Conservation (phyloP, 768 basidiomycete genomes). For the Agrocybe praecox region DNA sequence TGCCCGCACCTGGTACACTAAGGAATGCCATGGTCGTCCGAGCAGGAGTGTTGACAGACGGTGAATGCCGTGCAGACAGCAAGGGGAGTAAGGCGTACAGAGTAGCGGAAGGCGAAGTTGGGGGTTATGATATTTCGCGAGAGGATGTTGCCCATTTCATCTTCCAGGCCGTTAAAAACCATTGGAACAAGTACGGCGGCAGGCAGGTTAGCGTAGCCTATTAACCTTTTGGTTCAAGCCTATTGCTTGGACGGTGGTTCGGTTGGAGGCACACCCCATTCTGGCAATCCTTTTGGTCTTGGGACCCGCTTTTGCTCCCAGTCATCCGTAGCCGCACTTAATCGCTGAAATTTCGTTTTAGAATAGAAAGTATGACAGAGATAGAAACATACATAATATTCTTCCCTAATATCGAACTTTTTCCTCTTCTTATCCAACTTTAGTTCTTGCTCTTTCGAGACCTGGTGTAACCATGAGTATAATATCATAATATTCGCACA, state of each 20-base stretch:
- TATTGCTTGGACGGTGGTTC: slow-evolving; percentile 38
- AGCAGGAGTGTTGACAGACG: neutral
- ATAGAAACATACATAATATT: slow-evolving; percentile 82
- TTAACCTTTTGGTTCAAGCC: slow-evolving; percentile 21
- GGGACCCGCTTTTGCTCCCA: slow-evolving; percentile 89
- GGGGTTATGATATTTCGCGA: slow-evolving; percentile 54
- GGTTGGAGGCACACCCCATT: slow-evolving; percentile 87
- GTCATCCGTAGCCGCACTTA: slow-evolving; percentile 63
- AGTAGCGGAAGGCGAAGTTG: slow-evolving; percentile 41
- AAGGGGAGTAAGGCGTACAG: slow-evolving; percentile 42
- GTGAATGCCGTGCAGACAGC: slow-evolving; percentile 35
- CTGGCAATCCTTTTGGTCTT: slow-evolving; percentile 85
- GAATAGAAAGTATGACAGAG: neutral
- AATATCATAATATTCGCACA: neutral
- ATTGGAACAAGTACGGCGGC: slow-evolving; percentile 56
- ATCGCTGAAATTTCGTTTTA: slow-evolving; percentile 44
- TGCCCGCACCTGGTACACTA: slow-evolving; percentile 45
- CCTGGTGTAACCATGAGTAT: slow-evolving; percentile 31
- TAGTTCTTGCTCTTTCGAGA: slow-evolving; percentile 80
- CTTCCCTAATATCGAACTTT: slow-evolving; percentile 91
- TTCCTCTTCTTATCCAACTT: slow-evolving; percentile 69
- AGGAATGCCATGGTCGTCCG: slow-evolving; percentile 41
- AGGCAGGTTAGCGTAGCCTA: slow-evolving; percentile 52
- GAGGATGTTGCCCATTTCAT: slow-evolving; percentile 69
- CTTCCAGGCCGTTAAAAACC: slow-evolving; percentile 42